A percentile compares a stretch with the other conserved stretches of the same genome.
phyloP scores from a whole-genome alignment of 257 asterid genomes.

The Jacaranda copaia region DNA sequence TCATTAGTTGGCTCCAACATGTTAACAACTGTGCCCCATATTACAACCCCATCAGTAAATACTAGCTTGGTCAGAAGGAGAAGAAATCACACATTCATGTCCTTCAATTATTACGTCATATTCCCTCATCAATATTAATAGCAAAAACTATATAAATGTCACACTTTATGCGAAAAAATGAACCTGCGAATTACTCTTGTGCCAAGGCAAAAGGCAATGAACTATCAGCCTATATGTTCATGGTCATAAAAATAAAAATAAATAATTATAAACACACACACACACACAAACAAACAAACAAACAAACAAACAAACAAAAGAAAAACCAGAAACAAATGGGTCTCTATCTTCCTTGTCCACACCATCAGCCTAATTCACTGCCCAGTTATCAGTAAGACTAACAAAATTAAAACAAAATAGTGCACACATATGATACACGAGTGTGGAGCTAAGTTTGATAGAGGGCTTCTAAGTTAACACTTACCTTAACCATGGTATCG shows the following conservation, averaged over 20 bases:
- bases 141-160: not conserved
- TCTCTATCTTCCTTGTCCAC: not conserved
- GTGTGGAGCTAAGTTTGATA: not conserved
- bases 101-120: not conserved
- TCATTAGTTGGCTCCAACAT: not conserved
- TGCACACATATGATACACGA: not conserved
- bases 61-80: not conserved
- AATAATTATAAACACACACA: too few species aligned
- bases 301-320: too few species aligned
- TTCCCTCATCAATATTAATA: not conserved
- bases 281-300: too few species aligned
- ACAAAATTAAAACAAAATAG: not conserved
- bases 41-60: not conserved
- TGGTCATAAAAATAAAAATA: not conserved
- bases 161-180: not conserved
- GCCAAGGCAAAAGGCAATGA: conserved; percentile 13
- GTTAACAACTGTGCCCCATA: not conserved
- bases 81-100: not conserved
- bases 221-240: conserved; percentile 17
- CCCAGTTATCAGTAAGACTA: conserved; percentile 4
- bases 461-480: conserved; percentile 13
- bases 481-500: conserved; percentile 87
- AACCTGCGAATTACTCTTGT: not conserved
- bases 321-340: not conserved
- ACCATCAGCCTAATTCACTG: not conserved